These are phyloP conservation scores for Penicillium italicum DNA, from an alignment of 2,329 filamentous ascomycete genomes.

Conservation along the genomic window DNA sequence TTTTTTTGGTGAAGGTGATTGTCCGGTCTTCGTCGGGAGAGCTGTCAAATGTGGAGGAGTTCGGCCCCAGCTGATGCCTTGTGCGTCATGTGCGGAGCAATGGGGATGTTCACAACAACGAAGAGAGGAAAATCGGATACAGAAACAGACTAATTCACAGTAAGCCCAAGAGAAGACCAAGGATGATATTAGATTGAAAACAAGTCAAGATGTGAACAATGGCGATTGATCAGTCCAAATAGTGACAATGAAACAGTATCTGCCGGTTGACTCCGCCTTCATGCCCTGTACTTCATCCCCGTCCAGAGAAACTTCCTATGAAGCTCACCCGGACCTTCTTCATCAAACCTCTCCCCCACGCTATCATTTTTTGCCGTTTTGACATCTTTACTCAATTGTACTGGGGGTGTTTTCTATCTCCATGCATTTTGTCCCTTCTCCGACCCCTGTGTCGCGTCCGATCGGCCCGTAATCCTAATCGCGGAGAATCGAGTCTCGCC, in stretches of 20 bases:
- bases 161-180: not conserved
- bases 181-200: not conserved
- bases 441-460: slow-evolving; percentile 27
- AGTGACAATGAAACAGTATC: slow-evolving; percentile 28
- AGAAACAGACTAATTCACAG: not conserved
- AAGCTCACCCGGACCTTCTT: slow-evolving; percentile 32
- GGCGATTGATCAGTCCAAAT: slow-evolving; percentile 1
- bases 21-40: not conserved
- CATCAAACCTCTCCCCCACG: slow-evolving; percentile 36
- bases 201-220: not conserved
- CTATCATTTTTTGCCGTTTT: slow-evolving; percentile 35
- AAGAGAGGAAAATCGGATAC: not conserved
- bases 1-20: not conserved
- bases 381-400: slow-evolving; percentile 28
- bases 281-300: slow-evolving; percentile 38
- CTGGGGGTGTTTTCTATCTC: slow-evolving; percentile 21
- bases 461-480: slow-evolving; percentile 37
- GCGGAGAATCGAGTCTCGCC: slow-evolving; percentile 46
- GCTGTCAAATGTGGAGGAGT: slow-evolving; percentile 18
- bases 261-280: slow-evolving; percentile 32
- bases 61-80: slow-evolving; percentile 20
- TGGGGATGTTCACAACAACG: slow-evolving; percentile 2
- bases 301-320: slow-evolving; percentile 40
- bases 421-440: slow-evolving; percentile 33
- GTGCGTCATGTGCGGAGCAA: slow-evolving; percentile 30